Evolutionary conservation across 345 rosid genomes (phyloP).

Genomic region (Cardamine occulta): DNA sequence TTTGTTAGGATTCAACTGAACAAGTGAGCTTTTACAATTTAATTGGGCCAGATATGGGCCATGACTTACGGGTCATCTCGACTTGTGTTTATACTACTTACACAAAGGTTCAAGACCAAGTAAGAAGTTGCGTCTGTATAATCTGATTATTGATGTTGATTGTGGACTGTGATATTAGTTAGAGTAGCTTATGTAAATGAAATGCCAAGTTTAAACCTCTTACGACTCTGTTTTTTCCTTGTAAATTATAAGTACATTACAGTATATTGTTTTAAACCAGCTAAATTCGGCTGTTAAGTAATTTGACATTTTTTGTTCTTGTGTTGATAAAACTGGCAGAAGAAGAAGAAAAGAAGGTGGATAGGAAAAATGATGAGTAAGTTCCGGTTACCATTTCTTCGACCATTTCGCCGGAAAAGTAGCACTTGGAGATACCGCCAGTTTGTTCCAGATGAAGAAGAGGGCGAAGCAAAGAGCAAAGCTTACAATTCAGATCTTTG

Average conservation of each 20-base stretch:
- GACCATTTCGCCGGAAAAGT: conserved; percentile 28
- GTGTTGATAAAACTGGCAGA: conserved; percentile 25
- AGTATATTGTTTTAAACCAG: background rate
- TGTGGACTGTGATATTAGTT: background rate
- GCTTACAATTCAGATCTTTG: conserved; percentile 25
- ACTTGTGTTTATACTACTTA: background rate
- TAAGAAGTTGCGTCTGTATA: conserved; percentile 13
- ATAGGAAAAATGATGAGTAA: conserved; percentile 30
- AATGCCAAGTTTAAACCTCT: background rate
- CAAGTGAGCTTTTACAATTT: background rate
- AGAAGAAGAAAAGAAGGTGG: conserved; percentile 37
- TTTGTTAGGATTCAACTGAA: background rate
- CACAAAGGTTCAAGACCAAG: background rate
- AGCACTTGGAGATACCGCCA: conserved; percentile 29
- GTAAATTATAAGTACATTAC: background rate
- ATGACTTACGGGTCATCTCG: background rate
- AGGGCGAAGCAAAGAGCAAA: conserved; percentile 31
- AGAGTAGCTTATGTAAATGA: background rate
- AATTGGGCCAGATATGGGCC: conserved; percentile 31
- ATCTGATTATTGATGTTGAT: background rate
- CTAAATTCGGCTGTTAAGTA: background rate
- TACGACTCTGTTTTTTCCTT: background rate
- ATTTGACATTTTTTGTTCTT: background rate
- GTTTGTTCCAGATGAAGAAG: conserved; percentile 39
- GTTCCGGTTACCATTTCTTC: conserved; percentile 28